These are phyloP conservation scores for Penicillium sp. DNA, from an alignment of 2,329 filamentous ascomycete species.

Conservation along the genomic window DNA sequence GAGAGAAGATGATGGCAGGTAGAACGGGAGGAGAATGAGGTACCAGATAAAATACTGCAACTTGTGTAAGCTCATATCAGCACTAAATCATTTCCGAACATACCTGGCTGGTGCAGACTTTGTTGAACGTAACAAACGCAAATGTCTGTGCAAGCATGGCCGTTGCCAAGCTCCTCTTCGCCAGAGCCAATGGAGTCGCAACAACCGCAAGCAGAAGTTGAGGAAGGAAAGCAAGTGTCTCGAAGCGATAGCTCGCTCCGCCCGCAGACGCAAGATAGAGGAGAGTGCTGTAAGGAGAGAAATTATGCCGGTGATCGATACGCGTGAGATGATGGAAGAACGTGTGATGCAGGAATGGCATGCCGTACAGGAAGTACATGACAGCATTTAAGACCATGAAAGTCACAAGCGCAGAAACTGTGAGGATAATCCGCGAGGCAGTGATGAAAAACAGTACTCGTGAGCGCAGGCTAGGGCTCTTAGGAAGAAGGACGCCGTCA, in stretches of 20 bases:
- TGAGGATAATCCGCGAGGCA: slow-evolving; percentile 39
- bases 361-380: slow-evolving; percentile 81
- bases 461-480: slow-evolving; percentile 12
- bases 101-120: slow-evolving; percentile 98
- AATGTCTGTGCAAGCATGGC: slow-evolving; percentile 95
- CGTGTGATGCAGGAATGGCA: slow-evolving; percentile 82
- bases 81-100: background rate
- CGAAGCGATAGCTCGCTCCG: slow-evolving; percentile 53
- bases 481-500: slow-evolving; percentile 14
- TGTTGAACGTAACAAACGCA: slow-evolving; percentile 96
- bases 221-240: slow-evolving; percentile 84
- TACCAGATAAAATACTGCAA: slow-evolving; percentile 96
- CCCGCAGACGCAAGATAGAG: slow-evolving; percentile 81
- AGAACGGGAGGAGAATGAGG: slow-evolving; percentile 87
- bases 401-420: slow-evolving; percentile 66
- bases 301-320: slow-evolving; percentile 97
- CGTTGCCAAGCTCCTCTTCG: slow-evolving; percentile 77
- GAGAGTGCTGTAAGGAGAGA: slow-evolving; percentile 91
- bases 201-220: slow-evolving; percentile 80
- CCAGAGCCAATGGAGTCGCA: slow-evolving; percentile 72
- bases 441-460: slow-evolving; percentile 41
- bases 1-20: slow-evolving; percentile 78
- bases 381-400: slow-evolving; percentile 72
- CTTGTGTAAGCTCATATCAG: background rate
- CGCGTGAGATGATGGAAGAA: slow-evolving; percentile 91